Evolutionary conservation across 139 green algal species (phyloP).

Genomic region (Auxenochlorella pyrenoidosa): DNA sequence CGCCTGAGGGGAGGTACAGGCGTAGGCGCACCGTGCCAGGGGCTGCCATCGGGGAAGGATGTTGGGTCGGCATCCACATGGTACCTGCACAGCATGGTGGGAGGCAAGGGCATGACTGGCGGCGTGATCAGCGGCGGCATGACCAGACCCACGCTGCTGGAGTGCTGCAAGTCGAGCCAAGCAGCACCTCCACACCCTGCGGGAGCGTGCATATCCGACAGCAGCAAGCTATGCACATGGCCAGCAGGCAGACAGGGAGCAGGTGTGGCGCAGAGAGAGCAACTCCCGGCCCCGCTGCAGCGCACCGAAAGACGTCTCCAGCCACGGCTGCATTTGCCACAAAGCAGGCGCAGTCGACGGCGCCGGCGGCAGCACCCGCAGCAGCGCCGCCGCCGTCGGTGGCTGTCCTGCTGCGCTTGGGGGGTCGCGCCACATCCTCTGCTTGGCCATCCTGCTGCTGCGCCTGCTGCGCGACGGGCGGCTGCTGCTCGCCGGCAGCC

Average conservation of each 20-base stretch:
- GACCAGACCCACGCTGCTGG: no score
- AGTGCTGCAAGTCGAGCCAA: no score
- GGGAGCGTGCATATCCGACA: no score
- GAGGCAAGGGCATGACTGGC: not conserved
- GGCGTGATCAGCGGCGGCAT: no score
- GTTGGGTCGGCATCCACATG: slow-evolving; percentile 90
- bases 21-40: slow-evolving; percentile 27
- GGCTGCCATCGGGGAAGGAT: slow-evolving; percentile 59
- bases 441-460: not conserved
- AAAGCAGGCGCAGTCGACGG: slow-evolving; percentile 72
- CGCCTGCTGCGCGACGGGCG: slow-evolving; percentile 2
- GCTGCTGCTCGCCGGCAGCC: not conserved
- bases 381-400: not conserved
- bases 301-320: slow-evolving; percentile 73
- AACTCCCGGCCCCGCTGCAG: not conserved
- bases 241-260: no score
- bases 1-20: no score
- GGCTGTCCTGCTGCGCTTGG: slow-evolving; percentile 9
- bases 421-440: not conserved
- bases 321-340: slow-evolving; percentile 85
- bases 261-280: no score
- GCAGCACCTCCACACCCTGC: no score
- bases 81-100: slow-evolving; percentile 5
- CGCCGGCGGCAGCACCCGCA: no score
- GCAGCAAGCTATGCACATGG: no score